Base-by-base conservation (phyloP, 1,284 basidiomycete genomes). In the Thecaphora thlaspeos region DNA sequence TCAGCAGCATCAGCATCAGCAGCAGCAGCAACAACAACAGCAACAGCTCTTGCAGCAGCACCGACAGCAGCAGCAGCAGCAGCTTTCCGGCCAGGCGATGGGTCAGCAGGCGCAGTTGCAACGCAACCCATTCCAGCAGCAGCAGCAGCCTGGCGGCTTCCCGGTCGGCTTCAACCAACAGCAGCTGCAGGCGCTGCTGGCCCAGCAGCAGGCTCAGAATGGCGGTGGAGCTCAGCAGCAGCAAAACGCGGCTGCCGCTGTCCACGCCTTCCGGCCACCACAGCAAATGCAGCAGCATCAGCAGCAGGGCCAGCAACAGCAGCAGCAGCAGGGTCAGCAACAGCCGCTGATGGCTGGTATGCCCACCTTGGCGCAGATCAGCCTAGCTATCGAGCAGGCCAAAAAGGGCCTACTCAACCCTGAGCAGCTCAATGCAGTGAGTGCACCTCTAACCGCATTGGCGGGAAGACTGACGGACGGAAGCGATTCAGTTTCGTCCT, bases 341-440 rank as follows among this genome's bases (percentile, higher is more conserved):
- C 52, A 52, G 50, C 56, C 48, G 22, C 42, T 48, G 41, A 58
- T 51, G 4, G 14, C 45, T 4, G 18, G 37, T 2, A 23, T 39
- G 19, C 56, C 64, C 1, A 63, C 57, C 7, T 56, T 59, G 48
- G 61, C 65, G 10, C 65, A 68, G 38, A 46, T 68, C 9, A 55
- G 58, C 43, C 51, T 59, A 40, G 57, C 61, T 40, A 63, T 68
- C 30, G 57, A 58, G 23, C 65, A 68, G 43, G 62, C 62, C 18
- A 65, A 65, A 42, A 65, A 65, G 58, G 62, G 62, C 21, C 56
- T 61, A 18, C 55, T 65, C 37, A 61, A 55, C 28, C 62, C 60
- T 41, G 58, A 61, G 43, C 62, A 65, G 48, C 57, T 65, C 57
- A 65, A 61, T 21, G 57, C 59, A 41, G 61, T 64, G 53, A 21